Evolutionary conservation across 2,329 filamentous ascomycete genomes (phyloP).

Genomic region (Diaporthe ilicicola): DNA sequence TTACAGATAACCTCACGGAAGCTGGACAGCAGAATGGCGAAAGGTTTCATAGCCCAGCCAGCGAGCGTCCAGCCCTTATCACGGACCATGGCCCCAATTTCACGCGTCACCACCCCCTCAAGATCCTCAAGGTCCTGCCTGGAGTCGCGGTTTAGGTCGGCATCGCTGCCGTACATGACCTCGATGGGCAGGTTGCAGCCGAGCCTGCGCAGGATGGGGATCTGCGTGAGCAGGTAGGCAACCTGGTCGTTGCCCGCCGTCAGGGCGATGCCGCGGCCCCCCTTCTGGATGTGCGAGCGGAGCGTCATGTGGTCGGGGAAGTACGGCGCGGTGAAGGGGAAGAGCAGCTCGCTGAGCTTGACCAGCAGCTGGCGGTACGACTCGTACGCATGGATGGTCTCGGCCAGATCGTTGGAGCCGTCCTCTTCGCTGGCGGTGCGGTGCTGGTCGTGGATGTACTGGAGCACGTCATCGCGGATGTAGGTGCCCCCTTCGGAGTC

Average conservation of each 20-base stretch:
- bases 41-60: constrained; percentile 57
- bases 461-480: constrained; percentile 51
- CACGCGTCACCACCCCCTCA: constrained; percentile 52
- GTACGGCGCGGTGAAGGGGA: constrained; percentile 50
- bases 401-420: constrained; percentile 37
- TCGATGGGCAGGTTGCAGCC: constrained; percentile 50
- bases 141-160: constrained; percentile 52
- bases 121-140: constrained; percentile 51
- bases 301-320: constrained; percentile 54
- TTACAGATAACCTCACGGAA: constrained; percentile 53
- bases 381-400: constrained; percentile 51
- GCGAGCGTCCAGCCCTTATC: constrained; percentile 53
- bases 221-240: constrained; percentile 51
- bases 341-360: constrained; percentile 48
- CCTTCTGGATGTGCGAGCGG: constrained; percentile 50
- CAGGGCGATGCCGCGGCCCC: constrained; percentile 53
- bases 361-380: constrained; percentile 50
- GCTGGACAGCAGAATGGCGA: constrained; percentile 54
- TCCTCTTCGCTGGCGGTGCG: constrained; percentile 29
- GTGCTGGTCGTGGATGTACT: constrained; percentile 44
- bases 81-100: constrained; percentile 53
- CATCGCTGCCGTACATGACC: constrained; percentile 52
- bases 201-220: constrained; percentile 46
- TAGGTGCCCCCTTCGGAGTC: constrained; percentile 44
- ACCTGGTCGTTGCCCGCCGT: constrained; percentile 54